Percentiles rank a stretch among this genome's conserved stretches.
These are phyloP conservation scores for Pythium coloratum DNA, from an alignment of 352 stramenopile species.

Conservation along the genomic window DNA sequence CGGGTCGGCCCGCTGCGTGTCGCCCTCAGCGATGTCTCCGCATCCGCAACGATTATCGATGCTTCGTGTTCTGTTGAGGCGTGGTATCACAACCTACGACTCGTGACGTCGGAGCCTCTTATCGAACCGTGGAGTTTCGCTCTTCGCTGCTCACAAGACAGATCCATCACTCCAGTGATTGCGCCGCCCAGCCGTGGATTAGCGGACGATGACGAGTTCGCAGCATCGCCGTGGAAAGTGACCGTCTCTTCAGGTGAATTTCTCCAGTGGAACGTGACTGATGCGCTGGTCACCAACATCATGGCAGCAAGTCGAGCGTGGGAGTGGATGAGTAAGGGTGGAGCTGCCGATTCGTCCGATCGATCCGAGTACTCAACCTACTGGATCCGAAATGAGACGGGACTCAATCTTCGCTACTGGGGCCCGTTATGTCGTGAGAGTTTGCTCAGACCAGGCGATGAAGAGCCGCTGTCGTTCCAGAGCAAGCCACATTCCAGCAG, in stretches of 20 bases:
- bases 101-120: constrained; percentile 79
- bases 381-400: constrained; percentile 87
- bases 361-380: constrained; percentile 85
- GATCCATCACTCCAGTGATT: not conserved
- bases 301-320: constrained; percentile 75
- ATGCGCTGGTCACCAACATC: constrained; percentile 79
- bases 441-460: constrained; percentile 46
- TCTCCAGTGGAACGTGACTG: constrained; percentile 79
- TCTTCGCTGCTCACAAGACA: constrained; percentile 39
- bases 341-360: constrained; percentile 55
- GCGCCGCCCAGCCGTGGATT: not conserved
- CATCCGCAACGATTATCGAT: constrained; percentile 32
- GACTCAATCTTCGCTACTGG: constrained; percentile 78
- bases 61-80: constrained; percentile 56
- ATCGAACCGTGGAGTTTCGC: constrained; percentile 78
- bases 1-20: constrained; percentile 46
- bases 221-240: constrained; percentile 46
- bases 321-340: constrained; percentile 74
- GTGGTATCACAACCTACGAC: constrained; percentile 84
- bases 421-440: constrained; percentile 54
- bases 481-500: constrained; percentile 9
- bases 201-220: not conserved
- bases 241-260: constrained; percentile 60
- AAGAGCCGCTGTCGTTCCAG: constrained; percentile 66
- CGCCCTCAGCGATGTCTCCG: constrained; percentile 30